Base-by-base conservation (phyloP, 2,329 filamentous ascomycete species). In the Cladosporium sp. region DNA sequence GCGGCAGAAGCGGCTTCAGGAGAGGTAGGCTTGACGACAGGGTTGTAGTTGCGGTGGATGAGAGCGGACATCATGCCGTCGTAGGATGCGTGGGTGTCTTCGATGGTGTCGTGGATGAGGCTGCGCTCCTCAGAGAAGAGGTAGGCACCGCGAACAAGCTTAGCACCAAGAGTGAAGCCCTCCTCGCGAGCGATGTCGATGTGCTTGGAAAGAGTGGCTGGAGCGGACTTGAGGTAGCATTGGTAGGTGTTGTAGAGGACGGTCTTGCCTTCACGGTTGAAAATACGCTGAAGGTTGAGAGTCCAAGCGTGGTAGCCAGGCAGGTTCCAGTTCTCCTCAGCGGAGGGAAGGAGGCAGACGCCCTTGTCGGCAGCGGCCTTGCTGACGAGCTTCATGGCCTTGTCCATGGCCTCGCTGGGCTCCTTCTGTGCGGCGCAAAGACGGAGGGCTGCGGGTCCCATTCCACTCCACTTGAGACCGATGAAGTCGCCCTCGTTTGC, bases 241-340 rank as follows among this genome's bases (percentile, higher is more conserved):
- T 87, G 85, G 74, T 87, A 86, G 1, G 85, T 86, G 70, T 81
- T 86, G 79, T 93, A 96, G 65, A 97, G 84, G 62, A 93, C 85
- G 3, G 91, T 89, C 63, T 84, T 82, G 35, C 85, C 85, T 1
- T 78, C 72, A 0, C 78, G 80, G 7, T 78, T 80, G 68, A 72
- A 73, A 10, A 58, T 65, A 12, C 69, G 63, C 60, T 67, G 81
- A 71, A 92, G 89, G n/a, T 84, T 80, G 59, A 95, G 78, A 5
- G 89, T 91, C 90, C 92, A 94, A 70, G 87, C 85, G 75, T 95
- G 89, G 67, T 96, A 94, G 8, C 92, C 92, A 6, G 85, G 81
- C 78, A 96, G 91, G 33, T 95, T 85, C 64, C 86, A 84, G 65
- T 89, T 88, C 77, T 96, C 92, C 78, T 97, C 93, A 1, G 92